Evolutionary conservation across 1,284 basidiomycete species (phyloP), one percentile per base, ranked within the genome.

Genomic region (Melampsora abietis-canadensis): DNA sequence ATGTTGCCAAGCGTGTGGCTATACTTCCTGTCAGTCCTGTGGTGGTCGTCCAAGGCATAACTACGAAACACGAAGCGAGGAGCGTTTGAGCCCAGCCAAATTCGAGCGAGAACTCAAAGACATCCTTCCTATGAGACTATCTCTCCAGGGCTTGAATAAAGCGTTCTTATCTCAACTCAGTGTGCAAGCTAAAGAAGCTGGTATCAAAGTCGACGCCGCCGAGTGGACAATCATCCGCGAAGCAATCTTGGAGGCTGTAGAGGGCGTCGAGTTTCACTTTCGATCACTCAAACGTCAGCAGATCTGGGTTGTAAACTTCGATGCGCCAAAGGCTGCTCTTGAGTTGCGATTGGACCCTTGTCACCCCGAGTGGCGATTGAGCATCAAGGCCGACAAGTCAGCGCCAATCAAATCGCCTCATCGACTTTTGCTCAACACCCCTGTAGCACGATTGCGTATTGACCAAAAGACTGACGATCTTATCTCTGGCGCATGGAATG

Each of bases 21-120:
- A 88, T 19, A 88, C 92, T 10, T 89, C 90, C 27, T 97, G 94
- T 83, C 86, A 86, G 77, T 88, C 88, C 78, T 96, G 94, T 80
- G 91, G 91, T 57, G 93, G 92, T 30, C 88, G 92, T 75, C 94
- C 94, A 0, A 89, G 92, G 77, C 94, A 97, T 81, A 89, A 89
- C 77, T 88, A 88, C 77, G 80, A 82, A 40, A 83, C 2, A 84
- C 91, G 77, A 47, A 73, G 78, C 8, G 78, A 78, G 60, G 66
- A 78, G 34, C 80, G 84, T 8, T 81, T 91, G 7, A 84, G 86
- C 17, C 92, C 94, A 0, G 85, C 86, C 24, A 84, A 85, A 6
- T 96, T 96, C 80, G 87, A 89, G 31, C 86, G 87, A 77, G 85
- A 87, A 75, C 85, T 96, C 76, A 95, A 94, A 81, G 86, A 88